Base-by-base conservation (phyloP, 371 early-diverging fungal species). In the Mucor piriformis region DNA sequence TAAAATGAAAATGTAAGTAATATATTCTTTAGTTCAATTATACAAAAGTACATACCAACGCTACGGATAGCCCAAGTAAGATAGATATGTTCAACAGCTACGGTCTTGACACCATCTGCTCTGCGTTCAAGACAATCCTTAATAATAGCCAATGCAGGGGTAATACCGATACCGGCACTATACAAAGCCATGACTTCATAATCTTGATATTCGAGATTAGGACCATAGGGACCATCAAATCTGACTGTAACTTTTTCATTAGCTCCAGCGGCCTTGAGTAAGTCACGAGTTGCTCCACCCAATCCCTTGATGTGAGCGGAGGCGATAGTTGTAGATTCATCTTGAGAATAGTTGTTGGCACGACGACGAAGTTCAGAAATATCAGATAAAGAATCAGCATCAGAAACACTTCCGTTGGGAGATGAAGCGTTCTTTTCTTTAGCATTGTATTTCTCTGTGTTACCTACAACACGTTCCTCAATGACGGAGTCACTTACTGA, bases 211-310 rank as follows among this genome's bases (percentile, higher is more conserved):
- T 70, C 67, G 11, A 76, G 54, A 11, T 62, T 62, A 27, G 80
- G 70, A 13, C 80, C 80, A 64, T 72, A 76, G 1, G 73, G 73
- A 47, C 80, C 80, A 63, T 79, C 80, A 7, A 79, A 64, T 6
- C 63, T 57, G 21, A 79, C 51, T 11, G 46, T 27, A 3, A 79
- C n/a, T 0, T 59, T 27, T 10, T 63, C 51, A 16, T 64, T 50
- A 32, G 32, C 21, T 13, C 55, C 54, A 12, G 59, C 29, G 13
- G 59, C 32, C 0, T 69, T 40, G 3, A 72, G 34, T 12, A 75
- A 34, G n/a, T 54, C 46, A 8, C 51, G 52, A 3, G 80, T 76
- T 13, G 69, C 67, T 0, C 61, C 59, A 27, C 80, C 80, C 11
- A 79, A 63, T 6, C 67, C 73, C 57, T 79, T 79, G 59, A 76